Conservation (phyloP, 176 grass and related monocot species). For the Musa troglodytarum region DNA sequence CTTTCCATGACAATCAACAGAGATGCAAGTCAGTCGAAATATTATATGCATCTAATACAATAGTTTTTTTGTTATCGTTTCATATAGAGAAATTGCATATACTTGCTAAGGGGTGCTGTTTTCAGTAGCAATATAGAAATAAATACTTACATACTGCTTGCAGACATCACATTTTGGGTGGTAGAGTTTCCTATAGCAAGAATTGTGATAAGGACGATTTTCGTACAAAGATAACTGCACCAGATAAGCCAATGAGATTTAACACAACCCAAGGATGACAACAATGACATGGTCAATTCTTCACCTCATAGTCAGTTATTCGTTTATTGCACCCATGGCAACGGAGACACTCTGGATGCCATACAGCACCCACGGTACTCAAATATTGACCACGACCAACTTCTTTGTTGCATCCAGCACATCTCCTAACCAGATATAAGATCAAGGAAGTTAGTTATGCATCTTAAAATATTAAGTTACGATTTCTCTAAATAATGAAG, state of each 20-base stretch:
- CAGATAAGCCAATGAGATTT: slow-evolving; percentile 9
- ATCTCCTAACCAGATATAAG: slow-evolving; percentile 42
- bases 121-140: slow-evolving; percentile 18
- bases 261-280: slow-evolving; percentile 13
- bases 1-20: background rate
- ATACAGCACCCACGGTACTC: slow-evolving; percentile 64
- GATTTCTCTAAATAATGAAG: background rate
- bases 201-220: slow-evolving; percentile 61
- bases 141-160: slow-evolving; percentile 55
- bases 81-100: too few species aligned
- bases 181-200: slow-evolving; percentile 67
- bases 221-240: slow-evolving; percentile 55
- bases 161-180: slow-evolving; percentile 88
- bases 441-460: background rate
- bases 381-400: slow-evolving; percentile 58
- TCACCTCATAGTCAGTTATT: slow-evolving; percentile 89
- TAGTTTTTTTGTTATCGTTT: background rate
- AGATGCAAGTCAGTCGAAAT: background rate
- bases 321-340: slow-evolving; percentile 53
- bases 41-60: background rate
- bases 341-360: slow-evolving; percentile 76
- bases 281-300: slow-evolving; percentile 8
- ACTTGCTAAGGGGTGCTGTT: background rate
- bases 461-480: background rate
- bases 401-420: slow-evolving; percentile 61